These are phyloP conservation scores for Paulownia fortunei DNA, from an alignment of 257 asterid species.

Conservation along the genomic window DNA sequence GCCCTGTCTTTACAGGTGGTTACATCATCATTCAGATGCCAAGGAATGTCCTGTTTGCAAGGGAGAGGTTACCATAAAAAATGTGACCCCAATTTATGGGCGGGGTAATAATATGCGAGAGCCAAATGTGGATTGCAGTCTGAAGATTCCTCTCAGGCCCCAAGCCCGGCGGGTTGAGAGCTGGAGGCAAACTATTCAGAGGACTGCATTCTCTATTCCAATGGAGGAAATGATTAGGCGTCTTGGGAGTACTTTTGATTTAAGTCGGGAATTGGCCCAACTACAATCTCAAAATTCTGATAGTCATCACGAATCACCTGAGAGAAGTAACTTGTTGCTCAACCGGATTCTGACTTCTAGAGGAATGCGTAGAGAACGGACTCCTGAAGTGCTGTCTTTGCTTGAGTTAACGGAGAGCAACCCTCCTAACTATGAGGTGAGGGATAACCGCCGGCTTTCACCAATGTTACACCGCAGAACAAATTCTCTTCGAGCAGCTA, in stretches of 20 bases:
- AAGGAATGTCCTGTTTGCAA: slow-evolving; percentile 77
- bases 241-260: slow-evolving; percentile 40
- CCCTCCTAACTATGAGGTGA: slow-evolving; percentile 48
- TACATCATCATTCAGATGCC: slow-evolving; percentile 62
- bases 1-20: slow-evolving; percentile 76
- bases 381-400: too few relatives aligned
- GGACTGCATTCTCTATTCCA: slow-evolving; percentile 43
- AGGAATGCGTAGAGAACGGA: slow-evolving; percentile 54
- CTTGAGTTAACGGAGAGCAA: slow-evolving; percentile 48
- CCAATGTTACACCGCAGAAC: slow-evolving; percentile 49
- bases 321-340: slow-evolving; percentile 54
- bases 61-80: slow-evolving; percentile 64
- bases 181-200: slow-evolving; percentile 55
- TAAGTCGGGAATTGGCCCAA: slow-evolving; percentile 37
- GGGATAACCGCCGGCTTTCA: slow-evolving; percentile 43
- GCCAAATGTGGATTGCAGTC: slow-evolving; percentile 39
- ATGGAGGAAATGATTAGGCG: slow-evolving; percentile 60
- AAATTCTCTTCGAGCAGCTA: slow-evolving; percentile 46
- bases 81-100: slow-evolving; percentile 67
- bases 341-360: slow-evolving; percentile 59
- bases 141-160: slow-evolving; percentile 50
- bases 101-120: slow-evolving; percentile 45
- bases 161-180: slow-evolving; percentile 57
- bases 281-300: slow-evolving; percentile 38
- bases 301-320: too few relatives aligned